phyloP scores from a whole-genome alignment of 2,329 filamentous ascomycete genomes.

The Cucurbitaria berberidis region DNA sequence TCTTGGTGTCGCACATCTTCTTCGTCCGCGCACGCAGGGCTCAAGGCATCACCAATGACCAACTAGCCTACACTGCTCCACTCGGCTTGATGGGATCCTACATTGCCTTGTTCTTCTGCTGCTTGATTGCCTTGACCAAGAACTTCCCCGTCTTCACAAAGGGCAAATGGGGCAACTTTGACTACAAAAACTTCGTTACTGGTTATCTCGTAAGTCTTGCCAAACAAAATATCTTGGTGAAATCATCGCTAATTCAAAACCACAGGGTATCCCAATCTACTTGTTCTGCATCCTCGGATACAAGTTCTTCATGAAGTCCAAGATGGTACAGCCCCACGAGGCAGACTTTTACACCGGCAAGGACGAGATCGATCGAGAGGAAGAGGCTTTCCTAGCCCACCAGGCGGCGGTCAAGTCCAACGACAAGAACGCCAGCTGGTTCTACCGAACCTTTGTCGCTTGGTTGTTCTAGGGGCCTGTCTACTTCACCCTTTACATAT shows the following conservation, averaged over 20 bases:
- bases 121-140: constrained; percentile 79
- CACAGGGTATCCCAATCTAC: constrained; percentile 75
- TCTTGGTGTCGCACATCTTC: constrained; percentile 57
- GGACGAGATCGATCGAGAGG: constrained; percentile 74
- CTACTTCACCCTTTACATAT: not conserved
- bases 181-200: constrained; percentile 79
- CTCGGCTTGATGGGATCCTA: constrained; percentile 74
- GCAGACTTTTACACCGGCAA: constrained; percentile 76
- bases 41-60: constrained; percentile 53
- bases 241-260: constrained; percentile 49
- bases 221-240: not conserved
- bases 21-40: constrained; percentile 55
- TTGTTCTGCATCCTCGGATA: constrained; percentile 68
- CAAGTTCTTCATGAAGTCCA: constrained; percentile 35
- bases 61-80: constrained; percentile 67
- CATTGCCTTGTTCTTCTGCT: constrained; percentile 71
- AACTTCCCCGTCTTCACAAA: constrained; percentile 75
- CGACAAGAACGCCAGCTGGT: constrained; percentile 53
- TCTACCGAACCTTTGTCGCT: constrained; percentile 64
- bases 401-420: constrained; percentile 53
- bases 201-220: constrained; percentile 63
- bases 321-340: constrained; percentile 59
- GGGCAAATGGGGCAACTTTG: constrained; percentile 61
- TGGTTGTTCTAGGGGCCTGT: constrained; percentile 63
- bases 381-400: constrained; percentile 70